A percentile compares a stretch with the other conserved stretches of the same genome.
phyloP scores from a whole-genome alignment of 257 asterid species.

The Nyctanthes arbortristis region DNA sequence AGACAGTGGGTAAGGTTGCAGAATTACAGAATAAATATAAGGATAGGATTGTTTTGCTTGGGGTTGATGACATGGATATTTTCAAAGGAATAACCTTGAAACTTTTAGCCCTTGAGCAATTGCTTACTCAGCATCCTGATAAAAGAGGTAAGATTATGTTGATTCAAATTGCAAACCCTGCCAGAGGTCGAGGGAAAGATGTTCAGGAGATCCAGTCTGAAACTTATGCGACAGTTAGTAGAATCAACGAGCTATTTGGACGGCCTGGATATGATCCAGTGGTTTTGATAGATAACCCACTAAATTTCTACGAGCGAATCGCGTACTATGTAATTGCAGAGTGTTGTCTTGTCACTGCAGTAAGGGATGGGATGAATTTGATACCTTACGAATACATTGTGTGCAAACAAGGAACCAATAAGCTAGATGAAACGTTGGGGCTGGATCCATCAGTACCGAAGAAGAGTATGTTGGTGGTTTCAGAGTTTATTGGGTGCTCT shows the following conservation, averaged over 20 bases:
- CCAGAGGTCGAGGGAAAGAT: slow-evolving; percentile 88
- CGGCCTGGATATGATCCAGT: slow-evolving; percentile 71
- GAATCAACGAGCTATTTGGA: slow-evolving; percentile 60
- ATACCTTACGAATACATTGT: slow-evolving; percentile 83
- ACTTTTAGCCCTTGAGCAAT: slow-evolving; percentile 74
- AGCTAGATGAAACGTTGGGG: slow-evolving; percentile 52
- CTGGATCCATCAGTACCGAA: slow-evolving; percentile 53
- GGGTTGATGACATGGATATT: slow-evolving; percentile 89
- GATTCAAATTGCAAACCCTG: slow-evolving; percentile 85
- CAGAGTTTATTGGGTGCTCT: slow-evolving; percentile 79
- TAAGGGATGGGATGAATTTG: slow-evolving; percentile 86
- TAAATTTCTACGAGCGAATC: slow-evolving; percentile 69
- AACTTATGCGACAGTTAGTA: slow-evolving; percentile 62
- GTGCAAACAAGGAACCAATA: slow-evolving; percentile 70
- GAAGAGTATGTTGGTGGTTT: slow-evolving; percentile 81
- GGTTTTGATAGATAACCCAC: slow-evolving; percentile 60
- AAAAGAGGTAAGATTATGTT: slow-evolving; percentile 66
- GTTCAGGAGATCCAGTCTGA: slow-evolving; percentile 72
- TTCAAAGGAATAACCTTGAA: slow-evolving; percentile 84
- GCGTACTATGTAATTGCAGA: slow-evolving; percentile 72
- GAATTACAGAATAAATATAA: slow-evolving; percentile 51
- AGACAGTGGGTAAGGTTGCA: slow-evolving; percentile 64
- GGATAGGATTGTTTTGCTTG: slow-evolving; percentile 65
- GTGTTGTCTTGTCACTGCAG: slow-evolving; percentile 90
- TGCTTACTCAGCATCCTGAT: slow-evolving; percentile 62